Evolutionary conservation across 2,329 filamentous ascomycete genomes (phyloP).

Genomic region (Cordyceps tenuipes): DNA sequence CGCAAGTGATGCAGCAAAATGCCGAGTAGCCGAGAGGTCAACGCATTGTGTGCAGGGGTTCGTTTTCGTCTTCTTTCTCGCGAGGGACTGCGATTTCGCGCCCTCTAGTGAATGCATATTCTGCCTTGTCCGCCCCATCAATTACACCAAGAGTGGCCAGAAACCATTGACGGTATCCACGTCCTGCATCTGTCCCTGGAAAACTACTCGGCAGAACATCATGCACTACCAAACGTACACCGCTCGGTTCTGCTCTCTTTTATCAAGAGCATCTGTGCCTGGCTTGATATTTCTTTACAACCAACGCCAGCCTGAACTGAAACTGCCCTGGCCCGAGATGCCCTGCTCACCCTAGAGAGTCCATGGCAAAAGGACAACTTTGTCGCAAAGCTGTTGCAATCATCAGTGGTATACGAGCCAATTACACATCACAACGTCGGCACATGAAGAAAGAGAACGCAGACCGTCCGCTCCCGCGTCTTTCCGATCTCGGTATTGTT

Average conservation of each 20-base stretch:
- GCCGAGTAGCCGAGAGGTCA: constrained; percentile 9
- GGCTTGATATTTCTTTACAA: not conserved
- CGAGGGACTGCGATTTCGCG: not conserved
- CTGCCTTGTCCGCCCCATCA: not conserved
- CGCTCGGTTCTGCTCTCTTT: not conserved
- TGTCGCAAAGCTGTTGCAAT: not conserved
- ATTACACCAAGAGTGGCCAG: not conserved
- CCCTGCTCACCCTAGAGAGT: not conserved
- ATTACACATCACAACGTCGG: not conserved
- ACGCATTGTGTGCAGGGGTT: not conserved
- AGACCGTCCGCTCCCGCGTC: constrained; percentile 6
- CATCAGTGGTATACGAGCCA: not conserved
- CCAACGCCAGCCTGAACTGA: not conserved
- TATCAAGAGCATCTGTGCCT: not conserved
- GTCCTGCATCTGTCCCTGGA: not conserved
- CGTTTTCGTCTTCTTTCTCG: constrained; percentile 7
- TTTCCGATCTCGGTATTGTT: constrained; percentile 10
- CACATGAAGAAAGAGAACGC: not conserved
- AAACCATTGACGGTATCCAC: constrained; percentile 3
- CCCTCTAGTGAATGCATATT: not conserved
- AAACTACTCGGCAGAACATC: constrained; percentile 6
- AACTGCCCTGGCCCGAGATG: not conserved
- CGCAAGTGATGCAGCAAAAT: not conserved
- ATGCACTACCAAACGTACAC: not conserved
- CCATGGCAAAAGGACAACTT: not conserved